Evolutionary conservation across 108 stramenopile genomes (phyloP), one percentile per base, ranked within the genome.

Genomic region (Cyclotella distinguenda): DNA sequence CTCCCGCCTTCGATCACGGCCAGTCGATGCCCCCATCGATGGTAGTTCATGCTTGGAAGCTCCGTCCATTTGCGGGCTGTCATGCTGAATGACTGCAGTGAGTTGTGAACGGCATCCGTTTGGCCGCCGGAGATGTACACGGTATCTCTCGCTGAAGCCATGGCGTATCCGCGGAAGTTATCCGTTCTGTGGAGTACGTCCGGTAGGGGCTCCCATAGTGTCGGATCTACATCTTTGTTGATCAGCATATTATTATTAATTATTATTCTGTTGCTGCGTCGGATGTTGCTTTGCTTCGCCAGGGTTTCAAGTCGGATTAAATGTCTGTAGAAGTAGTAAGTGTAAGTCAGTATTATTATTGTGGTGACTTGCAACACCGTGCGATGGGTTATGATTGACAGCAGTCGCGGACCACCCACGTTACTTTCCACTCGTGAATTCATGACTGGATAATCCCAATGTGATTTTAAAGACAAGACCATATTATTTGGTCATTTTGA

Each of bases 121-220:
- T 42, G 35, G 1, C 65, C 65, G 13, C 65, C 65, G 7, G 53
- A 66, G 10, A 66, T 43, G 65, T 66, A 66, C 10, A 66, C 30
- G 0, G 47, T 66, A 31, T 55, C 65, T n/a, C 65, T 26, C 1
- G 49, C 15, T 2, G 65, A 54, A 13, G 65, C 50, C 49, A 44
- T 45, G 4, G 65, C 52, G 18, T 40, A 66, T 18, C 53, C 65
- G 27, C 65, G 65, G 39, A 55, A 66, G 43, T 66, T 53, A 36
- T 54, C 43, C 16, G 9, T 7, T 30, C 19, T 43, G 28, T 36
- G 23, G 25, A 42, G 58, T 4, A 59, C 44, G 11, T 43, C 42
- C 8, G 58, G 58, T 6, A 59, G 43, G 28, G 58, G 58, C 58
- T 59, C 58, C 58, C 58, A 59, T 26, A 59, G 40, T 3, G 58